Evolutionary conservation across 179 eudicot species (phyloP).

Genomic region (Carnegiea gigantea): DNA sequence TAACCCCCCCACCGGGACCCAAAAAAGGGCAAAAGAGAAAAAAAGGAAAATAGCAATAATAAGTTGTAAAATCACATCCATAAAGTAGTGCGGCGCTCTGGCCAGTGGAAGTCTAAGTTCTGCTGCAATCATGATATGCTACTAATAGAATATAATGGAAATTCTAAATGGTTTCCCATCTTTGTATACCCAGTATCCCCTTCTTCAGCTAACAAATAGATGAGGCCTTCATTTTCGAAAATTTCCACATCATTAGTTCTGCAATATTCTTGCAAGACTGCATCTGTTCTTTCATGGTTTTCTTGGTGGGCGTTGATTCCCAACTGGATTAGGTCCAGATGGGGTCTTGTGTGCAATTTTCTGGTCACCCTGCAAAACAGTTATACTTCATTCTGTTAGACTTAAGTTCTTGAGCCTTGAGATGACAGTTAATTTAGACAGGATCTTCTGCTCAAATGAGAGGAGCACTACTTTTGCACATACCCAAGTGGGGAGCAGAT

Average conservation of each 20-base stretch:
- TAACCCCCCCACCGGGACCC: background rate
- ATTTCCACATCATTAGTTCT: constrained; percentile 17
- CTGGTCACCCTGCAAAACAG: constrained; percentile 30
- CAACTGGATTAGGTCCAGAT: constrained; percentile 62
- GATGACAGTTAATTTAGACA: background rate
- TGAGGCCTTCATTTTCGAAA: constrained; percentile 3
- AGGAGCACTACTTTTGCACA: constrained; percentile 6
- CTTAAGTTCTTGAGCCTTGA: constrained; percentile 10
- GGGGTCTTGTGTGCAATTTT: constrained; percentile 44
- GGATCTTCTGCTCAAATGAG: background rate
- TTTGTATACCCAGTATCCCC: constrained; percentile 27
- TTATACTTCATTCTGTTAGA: constrained; percentile 21
- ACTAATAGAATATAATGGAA: constrained; percentile 12
- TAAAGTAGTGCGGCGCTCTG: constrained; percentile 5
- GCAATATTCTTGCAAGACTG: constrained; percentile 21
- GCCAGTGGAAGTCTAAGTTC: constrained; percentile 20
- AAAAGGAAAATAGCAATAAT: background rate
- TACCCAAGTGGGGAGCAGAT: constrained; percentile 26
- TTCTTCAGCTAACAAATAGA: constrained; percentile 13
- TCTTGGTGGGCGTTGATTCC: constrained; percentile 57
- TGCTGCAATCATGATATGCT: background rate
- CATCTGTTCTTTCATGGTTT: constrained; percentile 34
- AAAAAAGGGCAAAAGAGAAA: background rate
- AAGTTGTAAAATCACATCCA: constrained; percentile 4
- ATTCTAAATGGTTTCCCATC: background rate